Base-by-base conservation (phyloP, 768 basidiomycete genomes). In the Mycena vulgaris region DNA sequence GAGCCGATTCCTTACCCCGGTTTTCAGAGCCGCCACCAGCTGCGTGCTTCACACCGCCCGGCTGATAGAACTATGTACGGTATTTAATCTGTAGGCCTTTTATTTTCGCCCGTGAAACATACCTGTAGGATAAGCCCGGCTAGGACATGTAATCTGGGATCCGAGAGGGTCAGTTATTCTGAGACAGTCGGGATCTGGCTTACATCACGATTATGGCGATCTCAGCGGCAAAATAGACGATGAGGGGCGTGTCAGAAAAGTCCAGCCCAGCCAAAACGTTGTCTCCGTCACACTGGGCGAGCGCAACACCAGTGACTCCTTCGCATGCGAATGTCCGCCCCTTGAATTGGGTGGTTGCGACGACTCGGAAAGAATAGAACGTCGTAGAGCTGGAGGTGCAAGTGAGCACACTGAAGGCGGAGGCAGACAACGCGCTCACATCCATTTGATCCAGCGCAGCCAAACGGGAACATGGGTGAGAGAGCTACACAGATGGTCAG, bases 381-480 rank as follows among this genome's bases (percentile, higher is more conserved):
- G 83, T 82, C 1, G 82, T 80, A 10, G 78, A 73, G 23, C 71
- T 72, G 42, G 4, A 23, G 17, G 16, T 31, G 19, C 6, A 25
- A 13, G 33, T 57, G 21, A 59, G 35, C 28, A 58, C 35, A 13
- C 5, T 2, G 28, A 48, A 48, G 33, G 10, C 3, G 51, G n/a
- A 39, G 19, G 21, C 5, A 31, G 7, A 10, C 2, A 56, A 49
- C 3, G 19, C 21, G 33, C 66, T 27, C 30, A 78, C 59, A 84
- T 76, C 77, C 80, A 85, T 21, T 80, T 71, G 25, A 83, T 77
- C 85, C 85, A 86, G 5, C 74, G 62, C 23, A 83, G 74, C 73
- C 80, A 85, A 17, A 72, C 73, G 3, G 74, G 75, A 6, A 75
- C 73, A 51, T 66, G 33, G 14, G 74, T 86, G 68, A 80, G 66